Conservation (phyloP, 345 rosid species). For the Fremontodendron californicum region DNA sequence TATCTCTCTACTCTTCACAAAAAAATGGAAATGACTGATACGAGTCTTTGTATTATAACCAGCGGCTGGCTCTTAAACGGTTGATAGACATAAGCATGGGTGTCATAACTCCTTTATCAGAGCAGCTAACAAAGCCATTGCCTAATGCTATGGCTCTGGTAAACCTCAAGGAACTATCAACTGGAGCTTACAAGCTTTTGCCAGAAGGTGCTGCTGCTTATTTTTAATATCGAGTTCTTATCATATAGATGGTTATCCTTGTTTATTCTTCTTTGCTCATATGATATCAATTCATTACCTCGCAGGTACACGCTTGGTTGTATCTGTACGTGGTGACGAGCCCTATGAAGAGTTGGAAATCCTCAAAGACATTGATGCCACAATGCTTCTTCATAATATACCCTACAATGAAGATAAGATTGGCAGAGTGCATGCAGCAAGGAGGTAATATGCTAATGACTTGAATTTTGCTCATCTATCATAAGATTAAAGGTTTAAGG, state of each 20-base stretch:
- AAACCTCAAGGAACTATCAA: constrained; percentile 79
- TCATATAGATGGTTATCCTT: background rate
- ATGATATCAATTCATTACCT: constrained; percentile 11
- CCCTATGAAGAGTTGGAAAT: constrained; percentile 69
- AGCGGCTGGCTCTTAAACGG: constrained; percentile 92
- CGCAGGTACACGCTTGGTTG: constrained; percentile 86
- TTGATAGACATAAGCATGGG: constrained; percentile 95
- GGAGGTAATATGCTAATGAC: constrained; percentile 56
- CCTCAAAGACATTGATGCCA: constrained; percentile 62
- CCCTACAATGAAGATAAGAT: constrained; percentile 67
- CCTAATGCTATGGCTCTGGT: constrained; percentile 93
- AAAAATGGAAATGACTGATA: constrained; percentile 7
- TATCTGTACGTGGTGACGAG: constrained; percentile 83
- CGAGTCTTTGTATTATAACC: constrained; percentile 22
- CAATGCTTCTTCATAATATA: constrained; percentile 79
- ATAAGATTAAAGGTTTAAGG: background rate
- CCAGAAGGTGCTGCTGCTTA: constrained; percentile 68
- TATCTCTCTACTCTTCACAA: background rate
- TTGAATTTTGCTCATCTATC: background rate
- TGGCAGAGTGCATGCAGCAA: constrained; percentile 93
- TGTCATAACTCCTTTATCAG: constrained; percentile 80
- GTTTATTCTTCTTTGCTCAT: background rate
- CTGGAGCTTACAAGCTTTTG: constrained; percentile 90
- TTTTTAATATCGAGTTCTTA: constrained; percentile 10
- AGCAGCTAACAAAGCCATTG: constrained; percentile 91